Evolutionary conservation across 768 basidiomycete genomes (phyloP).

Genomic region (Lentinula sp.): DNA sequence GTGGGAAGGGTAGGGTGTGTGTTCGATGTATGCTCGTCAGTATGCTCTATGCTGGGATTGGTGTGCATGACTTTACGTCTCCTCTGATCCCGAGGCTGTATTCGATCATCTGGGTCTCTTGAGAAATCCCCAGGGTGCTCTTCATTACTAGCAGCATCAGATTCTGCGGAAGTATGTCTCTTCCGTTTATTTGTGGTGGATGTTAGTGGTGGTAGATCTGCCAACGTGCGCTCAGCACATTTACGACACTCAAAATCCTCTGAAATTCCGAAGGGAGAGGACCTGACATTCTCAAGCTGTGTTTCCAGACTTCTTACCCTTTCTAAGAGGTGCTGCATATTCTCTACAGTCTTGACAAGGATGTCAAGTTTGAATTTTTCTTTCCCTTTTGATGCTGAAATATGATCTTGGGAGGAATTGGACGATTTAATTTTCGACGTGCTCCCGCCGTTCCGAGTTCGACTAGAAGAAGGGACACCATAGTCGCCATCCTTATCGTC

Average conservation of each 20-base stretch:
- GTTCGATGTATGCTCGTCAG: constrained; percentile 5
- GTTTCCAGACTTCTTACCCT: constrained; percentile 39
- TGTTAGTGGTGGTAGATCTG: neutral
- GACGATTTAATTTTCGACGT: constrained; percentile 14
- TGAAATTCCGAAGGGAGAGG: constrained; percentile 21
- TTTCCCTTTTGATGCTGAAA: constrained; percentile 33
- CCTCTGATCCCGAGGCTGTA: neutral
- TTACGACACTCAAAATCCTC: constrained; percentile 9
- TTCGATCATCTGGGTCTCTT: neutral
- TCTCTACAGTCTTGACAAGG: constrained; percentile 74
- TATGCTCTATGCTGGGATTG: constrained; percentile 1
- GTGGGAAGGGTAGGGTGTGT: constrained; percentile 10
- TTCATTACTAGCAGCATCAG: neutral
- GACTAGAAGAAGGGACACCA: constrained; percentile 21
- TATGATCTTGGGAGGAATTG: neutral
- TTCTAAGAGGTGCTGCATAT: constrained; percentile 64
- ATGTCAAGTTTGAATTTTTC: constrained; percentile 92
- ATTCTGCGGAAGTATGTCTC: neutral
- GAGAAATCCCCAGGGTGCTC: neutral
- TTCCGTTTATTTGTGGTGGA: neutral
- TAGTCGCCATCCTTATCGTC: constrained; percentile 30
- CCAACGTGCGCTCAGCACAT: constrained; percentile 5
- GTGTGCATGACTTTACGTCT: neutral
- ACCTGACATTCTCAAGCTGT: constrained; percentile 10
- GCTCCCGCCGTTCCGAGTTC: constrained; percentile 13